phyloP scores from a whole-genome alignment of 768 basidiomycete genomes.

The Piloderma croceum region DNA sequence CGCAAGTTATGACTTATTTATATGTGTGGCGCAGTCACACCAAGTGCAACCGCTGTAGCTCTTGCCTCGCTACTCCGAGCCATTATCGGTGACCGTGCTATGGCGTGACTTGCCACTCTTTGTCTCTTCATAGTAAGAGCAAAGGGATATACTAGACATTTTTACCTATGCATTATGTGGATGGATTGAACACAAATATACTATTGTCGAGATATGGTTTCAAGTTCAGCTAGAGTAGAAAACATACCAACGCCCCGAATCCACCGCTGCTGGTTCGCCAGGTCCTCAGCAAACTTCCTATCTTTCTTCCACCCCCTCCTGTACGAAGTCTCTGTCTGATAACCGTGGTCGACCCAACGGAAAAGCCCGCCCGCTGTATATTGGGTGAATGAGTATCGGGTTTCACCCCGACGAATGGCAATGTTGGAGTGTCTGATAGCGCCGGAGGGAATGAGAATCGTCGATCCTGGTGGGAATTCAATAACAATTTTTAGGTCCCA shows the following conservation, averaged over 20 bases:
- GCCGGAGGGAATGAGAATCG: slow-evolving; percentile 13
- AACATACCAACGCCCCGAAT: slow-evolving; percentile 1
- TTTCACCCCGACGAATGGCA: slow-evolving; percentile 9
- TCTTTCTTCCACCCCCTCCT: too few species aligned
- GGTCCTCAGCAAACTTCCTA: not conserved
- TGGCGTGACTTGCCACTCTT: too few species aligned
- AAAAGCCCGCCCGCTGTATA: slow-evolving; percentile 18
- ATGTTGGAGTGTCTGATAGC: slow-evolving; percentile 10
- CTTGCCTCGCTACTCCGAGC: too few species aligned
- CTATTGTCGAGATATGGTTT: not conserved
- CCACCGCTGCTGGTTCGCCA: slow-evolving; percentile 4
- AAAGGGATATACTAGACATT: too few species aligned
- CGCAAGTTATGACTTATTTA: too few species aligned
- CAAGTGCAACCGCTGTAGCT: too few species aligned
- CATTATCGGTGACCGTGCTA: too few species aligned
- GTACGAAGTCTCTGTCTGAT: slow-evolving; percentile 5
- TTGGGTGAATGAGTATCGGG: slow-evolving; percentile 15
- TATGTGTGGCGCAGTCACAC: too few species aligned
- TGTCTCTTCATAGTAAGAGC: too few species aligned
- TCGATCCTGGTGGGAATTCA: slow-evolving; percentile 13
- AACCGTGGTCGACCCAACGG: slow-evolving; percentile 15
- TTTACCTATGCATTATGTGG: too few species aligned
- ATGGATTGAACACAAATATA: not conserved
- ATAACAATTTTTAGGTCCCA: slow-evolving; percentile 15
- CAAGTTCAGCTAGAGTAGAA: not conserved